Percentiles rank a stretch among this genome's conserved stretches.
Evolutionary conservation across 2,329 filamentous ascomycete genomes (phyloP).

Genomic region (Epichloe baconii): DNA sequence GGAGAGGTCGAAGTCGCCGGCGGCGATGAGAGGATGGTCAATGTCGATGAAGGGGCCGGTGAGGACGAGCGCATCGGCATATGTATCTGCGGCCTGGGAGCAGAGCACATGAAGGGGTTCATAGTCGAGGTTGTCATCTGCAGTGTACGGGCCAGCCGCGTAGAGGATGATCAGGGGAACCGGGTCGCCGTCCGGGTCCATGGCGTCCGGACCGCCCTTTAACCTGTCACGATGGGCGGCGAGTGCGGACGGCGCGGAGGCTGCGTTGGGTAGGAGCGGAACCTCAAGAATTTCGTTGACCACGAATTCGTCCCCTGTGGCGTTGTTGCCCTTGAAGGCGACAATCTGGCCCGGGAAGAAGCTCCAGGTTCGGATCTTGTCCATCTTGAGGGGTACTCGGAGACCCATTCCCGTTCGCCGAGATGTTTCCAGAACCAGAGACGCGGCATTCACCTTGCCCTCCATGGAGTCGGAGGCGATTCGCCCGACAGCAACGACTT

Average conservation of each 20-base stretch:
- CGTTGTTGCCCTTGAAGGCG: constrained; percentile 74
- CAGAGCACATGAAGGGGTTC: constrained; percentile 76
- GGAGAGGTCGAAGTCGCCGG: constrained; percentile 66
- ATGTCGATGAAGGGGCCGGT: constrained; percentile 81
- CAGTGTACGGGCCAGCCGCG: constrained; percentile 79
- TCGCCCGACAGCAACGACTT: constrained; percentile 80
- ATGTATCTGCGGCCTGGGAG: constrained; percentile 57
- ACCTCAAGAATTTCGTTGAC: constrained; percentile 64
- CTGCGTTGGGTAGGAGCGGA: constrained; percentile 62
- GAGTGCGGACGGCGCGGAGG: constrained; percentile 52
- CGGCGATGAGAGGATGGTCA: constrained; percentile 77
- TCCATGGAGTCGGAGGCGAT: constrained; percentile 82
- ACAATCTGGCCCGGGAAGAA: constrained; percentile 95
- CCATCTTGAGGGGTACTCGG: constrained; percentile 67
- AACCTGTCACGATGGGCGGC: constrained; percentile 58
- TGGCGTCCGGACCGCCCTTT: constrained; percentile 47
- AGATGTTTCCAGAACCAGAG: constrained; percentile 78
- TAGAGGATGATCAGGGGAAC: constrained; percentile 66
- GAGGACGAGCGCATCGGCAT: constrained; percentile 68
- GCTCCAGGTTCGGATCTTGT: constrained; percentile 54
- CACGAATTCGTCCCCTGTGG: constrained; percentile 70
- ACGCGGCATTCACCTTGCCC: constrained; percentile 74
- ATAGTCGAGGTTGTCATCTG: constrained; percentile 84
- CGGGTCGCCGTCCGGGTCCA: constrained; percentile 38
- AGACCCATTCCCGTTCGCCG: constrained; percentile 70